Conservation (phyloP, 2,329 filamentous ascomycete species). For the Colletotrichum eremochloae region DNA sequence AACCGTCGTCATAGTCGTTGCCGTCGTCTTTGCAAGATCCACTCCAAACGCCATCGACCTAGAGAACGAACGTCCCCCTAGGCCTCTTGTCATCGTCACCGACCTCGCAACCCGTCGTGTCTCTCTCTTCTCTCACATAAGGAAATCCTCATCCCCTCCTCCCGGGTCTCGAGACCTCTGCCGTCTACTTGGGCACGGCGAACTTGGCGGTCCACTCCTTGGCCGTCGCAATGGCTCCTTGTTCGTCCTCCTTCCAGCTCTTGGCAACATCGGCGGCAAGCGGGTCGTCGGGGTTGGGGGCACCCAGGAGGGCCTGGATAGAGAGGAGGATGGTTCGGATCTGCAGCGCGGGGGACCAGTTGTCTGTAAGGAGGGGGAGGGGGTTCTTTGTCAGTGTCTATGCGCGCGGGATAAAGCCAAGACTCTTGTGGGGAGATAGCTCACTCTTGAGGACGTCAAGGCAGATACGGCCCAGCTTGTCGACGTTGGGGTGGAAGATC, state of each 20-base stretch:
- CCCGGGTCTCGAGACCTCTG: background rate
- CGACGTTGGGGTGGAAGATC: constrained; percentile 99
- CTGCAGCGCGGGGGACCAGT: constrained; percentile 98
- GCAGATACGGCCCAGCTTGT: constrained; percentile 96
- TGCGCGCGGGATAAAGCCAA: background rate
- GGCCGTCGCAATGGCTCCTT: constrained; percentile 90
- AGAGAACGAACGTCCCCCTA: constrained; percentile 10
- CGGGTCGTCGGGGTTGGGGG: constrained; percentile 98
- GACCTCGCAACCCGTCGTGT: background rate
- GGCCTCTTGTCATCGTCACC: background rate
- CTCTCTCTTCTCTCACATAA: background rate
- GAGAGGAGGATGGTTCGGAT: constrained; percentile 99
- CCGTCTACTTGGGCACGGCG: constrained; percentile 65
- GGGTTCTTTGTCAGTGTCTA: constrained; percentile 20
- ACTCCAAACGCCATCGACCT: constrained; percentile 16
- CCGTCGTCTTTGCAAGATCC: constrained; percentile 5
- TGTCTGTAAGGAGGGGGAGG: constrained; percentile 70
- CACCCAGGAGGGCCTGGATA: constrained; percentile 95
- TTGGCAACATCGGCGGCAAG: constrained; percentile 97
- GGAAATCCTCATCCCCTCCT: background rate
- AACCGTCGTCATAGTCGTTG: background rate
- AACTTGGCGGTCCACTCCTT: constrained; percentile 92
- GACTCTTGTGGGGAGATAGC: constrained; percentile 46
- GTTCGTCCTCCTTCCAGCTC: constrained; percentile 97
- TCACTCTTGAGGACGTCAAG: constrained; percentile 96